phyloP scores from a whole-genome alignment of 106 monocot genomes.

The Dendrobium nobile region DNA sequence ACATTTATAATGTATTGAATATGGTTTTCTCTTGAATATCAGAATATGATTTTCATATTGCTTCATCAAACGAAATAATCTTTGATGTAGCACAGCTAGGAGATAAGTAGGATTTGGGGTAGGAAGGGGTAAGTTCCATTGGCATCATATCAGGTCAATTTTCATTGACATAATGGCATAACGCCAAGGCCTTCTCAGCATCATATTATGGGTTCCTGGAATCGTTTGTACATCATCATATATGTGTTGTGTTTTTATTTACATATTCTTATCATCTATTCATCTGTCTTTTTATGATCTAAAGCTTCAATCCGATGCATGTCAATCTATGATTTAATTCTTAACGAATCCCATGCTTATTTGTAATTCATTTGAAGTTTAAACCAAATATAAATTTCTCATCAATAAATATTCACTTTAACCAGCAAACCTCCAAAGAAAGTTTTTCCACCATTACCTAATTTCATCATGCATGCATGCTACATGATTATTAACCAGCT shows the following conservation, averaged over 20 bases:
- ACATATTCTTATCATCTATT: neutral
- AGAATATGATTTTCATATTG: neutral
- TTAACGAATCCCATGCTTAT: neutral
- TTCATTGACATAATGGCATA: neutral
- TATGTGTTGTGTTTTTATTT: neutral
- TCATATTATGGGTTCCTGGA: neutral
- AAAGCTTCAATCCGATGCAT: neutral
- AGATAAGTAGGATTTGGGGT: neutral
- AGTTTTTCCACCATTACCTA: neutral
- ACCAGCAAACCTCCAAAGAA: neutral
- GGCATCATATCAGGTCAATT: neutral
- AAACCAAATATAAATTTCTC: neutral
- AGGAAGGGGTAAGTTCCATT: neutral
- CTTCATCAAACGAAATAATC: neutral
- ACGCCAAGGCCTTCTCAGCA: neutral
- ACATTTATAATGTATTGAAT: neutral
- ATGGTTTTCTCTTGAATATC: neutral
- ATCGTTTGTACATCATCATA: neutral
- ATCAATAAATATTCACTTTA: neutral
- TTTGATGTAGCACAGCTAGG: neutral
- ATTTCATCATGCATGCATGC: neutral
- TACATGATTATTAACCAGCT: neutral
- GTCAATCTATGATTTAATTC: neutral
- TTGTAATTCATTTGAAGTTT: neutral
- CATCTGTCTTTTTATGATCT: neutral